Evolutionary conservation across 306 rosid genomes (phyloP).

Genomic region (Cicer chorassanicum): DNA sequence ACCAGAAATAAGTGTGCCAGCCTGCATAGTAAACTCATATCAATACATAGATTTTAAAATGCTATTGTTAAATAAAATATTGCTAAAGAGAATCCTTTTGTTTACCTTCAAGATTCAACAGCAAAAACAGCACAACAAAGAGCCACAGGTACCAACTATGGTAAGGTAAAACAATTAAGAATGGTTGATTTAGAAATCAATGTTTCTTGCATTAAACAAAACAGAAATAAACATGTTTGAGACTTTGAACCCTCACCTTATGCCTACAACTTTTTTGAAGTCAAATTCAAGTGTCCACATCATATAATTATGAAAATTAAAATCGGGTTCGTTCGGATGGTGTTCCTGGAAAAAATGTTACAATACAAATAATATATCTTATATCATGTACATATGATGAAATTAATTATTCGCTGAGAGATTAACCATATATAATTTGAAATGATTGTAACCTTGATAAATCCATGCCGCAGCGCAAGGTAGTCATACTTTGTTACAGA

Average conservation of each 20-base stretch:
- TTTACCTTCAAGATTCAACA: conserved; percentile 76
- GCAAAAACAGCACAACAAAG: conserved; percentile 87
- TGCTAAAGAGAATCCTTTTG: conserved; percentile 32
- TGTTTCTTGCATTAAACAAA: background rate
- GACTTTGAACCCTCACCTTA: conserved; percentile 60
- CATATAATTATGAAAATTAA: conserved; percentile 68
- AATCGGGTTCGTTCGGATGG: background rate
- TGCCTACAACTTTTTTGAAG: conserved; percentile 78
- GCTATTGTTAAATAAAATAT: conserved; percentile 2
- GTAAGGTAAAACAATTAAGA: conserved; percentile 26
- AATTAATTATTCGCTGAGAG: conserved; percentile 9
- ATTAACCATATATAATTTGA: background rate
- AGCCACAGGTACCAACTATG: conserved; percentile 91
- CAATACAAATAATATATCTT: background rate
- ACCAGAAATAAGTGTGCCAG: conserved; percentile 95
- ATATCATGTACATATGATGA: conserved; percentile 4
- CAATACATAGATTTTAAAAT: background rate
- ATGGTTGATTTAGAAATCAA: conserved; percentile 18
- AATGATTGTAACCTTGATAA: conserved; percentile 62
- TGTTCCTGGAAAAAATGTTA: conserved; percentile 60
- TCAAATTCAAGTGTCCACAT: conserved; percentile 69
- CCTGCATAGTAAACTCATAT: conserved; percentile 57
- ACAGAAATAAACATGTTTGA: conserved; percentile 18
- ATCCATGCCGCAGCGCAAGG: conserved; percentile 75
- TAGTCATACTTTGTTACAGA: conserved; percentile 78